phyloP scores from a whole-genome alignment of 1,139 yeast genomes.

The Protomyces gravidus region DNA sequence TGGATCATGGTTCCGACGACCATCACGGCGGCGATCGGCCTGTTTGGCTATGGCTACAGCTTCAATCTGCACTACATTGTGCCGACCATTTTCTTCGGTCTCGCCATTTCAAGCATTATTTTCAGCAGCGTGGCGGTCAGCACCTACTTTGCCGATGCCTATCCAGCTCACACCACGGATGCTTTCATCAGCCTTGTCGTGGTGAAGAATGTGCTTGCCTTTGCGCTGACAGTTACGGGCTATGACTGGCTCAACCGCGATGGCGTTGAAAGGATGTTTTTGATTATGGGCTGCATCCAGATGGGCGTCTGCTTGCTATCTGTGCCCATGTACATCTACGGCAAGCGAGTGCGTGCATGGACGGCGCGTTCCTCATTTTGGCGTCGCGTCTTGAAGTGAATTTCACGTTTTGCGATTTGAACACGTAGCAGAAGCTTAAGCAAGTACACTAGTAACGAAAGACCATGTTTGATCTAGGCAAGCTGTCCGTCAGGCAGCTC shows the following conservation, averaged over 20 bases:
- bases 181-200: constrained; percentile 33
- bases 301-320: constrained; percentile 32
- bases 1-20: constrained; percentile 46
- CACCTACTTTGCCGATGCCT: constrained; percentile 34
- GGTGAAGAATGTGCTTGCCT: constrained; percentile 33
- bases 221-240: constrained; percentile 33
- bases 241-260: constrained; percentile 31
- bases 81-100: constrained; percentile 34
- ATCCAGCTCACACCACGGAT: constrained; percentile 31
- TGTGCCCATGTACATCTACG: constrained; percentile 31
- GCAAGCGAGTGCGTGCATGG: constrained; percentile 31
- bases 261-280: constrained; percentile 31
- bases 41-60: constrained; percentile 53
- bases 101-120: constrained; percentile 33
- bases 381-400: constrained; percentile 15
- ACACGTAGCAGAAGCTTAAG: too few relatives aligned
- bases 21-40: constrained; percentile 46
- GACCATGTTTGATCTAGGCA: constrained; percentile 23
- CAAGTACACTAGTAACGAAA: too few relatives aligned
- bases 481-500: constrained; percentile 18
- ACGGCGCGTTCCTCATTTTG: constrained; percentile 13
- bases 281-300: constrained; percentile 33
- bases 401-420: too few relatives aligned
- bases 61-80: constrained; percentile 37
- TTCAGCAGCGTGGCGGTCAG: constrained; percentile 33